Conservation (phyloP, 306 rosid species). For the Hippophae tibetana region DNA sequence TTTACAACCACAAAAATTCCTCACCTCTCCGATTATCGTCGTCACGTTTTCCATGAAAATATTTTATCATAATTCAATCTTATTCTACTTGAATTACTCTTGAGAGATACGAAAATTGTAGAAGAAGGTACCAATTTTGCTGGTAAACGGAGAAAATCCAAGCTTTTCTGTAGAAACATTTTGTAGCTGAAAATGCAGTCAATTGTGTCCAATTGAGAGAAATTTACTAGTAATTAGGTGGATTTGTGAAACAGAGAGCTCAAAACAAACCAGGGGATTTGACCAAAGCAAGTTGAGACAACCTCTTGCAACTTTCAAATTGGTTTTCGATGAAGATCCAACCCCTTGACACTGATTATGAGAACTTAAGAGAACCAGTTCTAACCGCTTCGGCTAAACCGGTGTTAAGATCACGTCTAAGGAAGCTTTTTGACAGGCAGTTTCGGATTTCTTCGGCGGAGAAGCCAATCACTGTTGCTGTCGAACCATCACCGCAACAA, state of each 20-base stretch:
- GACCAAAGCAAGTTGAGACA: background rate
- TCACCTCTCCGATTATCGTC: conserved; percentile 63
- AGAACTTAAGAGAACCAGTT: conserved; percentile 31
- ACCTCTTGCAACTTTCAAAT: background rate
- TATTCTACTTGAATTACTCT: background rate
- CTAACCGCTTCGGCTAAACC: conserved; percentile 60
- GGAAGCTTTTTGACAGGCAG: conserved; percentile 85
- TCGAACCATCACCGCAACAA: conserved; percentile 20
- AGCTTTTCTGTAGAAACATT: background rate
- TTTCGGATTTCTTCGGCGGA: conserved; percentile 48
- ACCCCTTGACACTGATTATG: conserved; percentile 62
- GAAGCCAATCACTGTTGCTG: conserved; percentile 23
- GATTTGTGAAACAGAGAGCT: background rate
- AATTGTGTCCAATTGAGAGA: no score
- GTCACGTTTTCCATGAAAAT: conserved; percentile 66
- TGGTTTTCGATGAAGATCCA: conserved; percentile 90
- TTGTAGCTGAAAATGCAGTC: background rate
- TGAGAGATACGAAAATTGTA: conserved; percentile 14
- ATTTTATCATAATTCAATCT: conserved; percentile 14
- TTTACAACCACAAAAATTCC: conserved; percentile 26
- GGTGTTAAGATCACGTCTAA: conserved; percentile 67
- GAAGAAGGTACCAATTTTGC: conserved; percentile 22
- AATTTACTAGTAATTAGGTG: no score
- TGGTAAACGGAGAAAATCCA: background rate
- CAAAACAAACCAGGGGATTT: background rate